Base-by-base conservation (phyloP, 2,329 filamentous ascomycete species). In the Neurospora sp. region DNA sequence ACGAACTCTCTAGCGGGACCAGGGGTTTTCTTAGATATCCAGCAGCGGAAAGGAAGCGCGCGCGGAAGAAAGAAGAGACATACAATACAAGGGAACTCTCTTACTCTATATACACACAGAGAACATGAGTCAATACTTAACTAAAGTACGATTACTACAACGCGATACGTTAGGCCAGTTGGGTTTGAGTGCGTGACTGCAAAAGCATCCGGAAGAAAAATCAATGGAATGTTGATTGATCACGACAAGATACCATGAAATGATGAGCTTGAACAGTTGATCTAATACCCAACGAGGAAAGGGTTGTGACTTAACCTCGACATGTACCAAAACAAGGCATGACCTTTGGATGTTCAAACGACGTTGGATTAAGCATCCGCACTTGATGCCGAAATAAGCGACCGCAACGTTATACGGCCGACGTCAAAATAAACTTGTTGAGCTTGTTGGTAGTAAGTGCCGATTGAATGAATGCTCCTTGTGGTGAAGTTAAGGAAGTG, bases 1-100 rank as follows among this genome's bases (percentile, higher is more conserved):
- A 62, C 23, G 28, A 36, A 62, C 28, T 33, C 52, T n/a, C 52
- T 62, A 62, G 52, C 52, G 52, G 52, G 52, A 62, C 52, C 52
- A 62, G 52, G 52, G 28, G 52, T 62, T 62, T 62, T 62, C 52
- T 62, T 62, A 62, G 52, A 62, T 62, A 62, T 62, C 52, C 52
- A 62, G 52, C 52, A 62, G 52, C 52, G 52, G 39, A 69, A 67
- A n/a, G 12, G 52, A 15, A 66, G 66, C 46, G 69, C 46, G 38
- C 41, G 38, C 66, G 23, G 41, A 40, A 62, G 40, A 66, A 23
- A 19, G 66, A 66, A 66, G 66, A 39, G 36, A 66, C 52, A 62
- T 62, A 62, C 6, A 36, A 36, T 62, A 36, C 33, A 62, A 62
- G 52, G 52, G 52, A 62, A 17, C 23, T 33, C 52, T 62, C 52